Base-by-base conservation (phyloP, 75 land plant species). In the Pseudotsuga menziesii region DNA sequence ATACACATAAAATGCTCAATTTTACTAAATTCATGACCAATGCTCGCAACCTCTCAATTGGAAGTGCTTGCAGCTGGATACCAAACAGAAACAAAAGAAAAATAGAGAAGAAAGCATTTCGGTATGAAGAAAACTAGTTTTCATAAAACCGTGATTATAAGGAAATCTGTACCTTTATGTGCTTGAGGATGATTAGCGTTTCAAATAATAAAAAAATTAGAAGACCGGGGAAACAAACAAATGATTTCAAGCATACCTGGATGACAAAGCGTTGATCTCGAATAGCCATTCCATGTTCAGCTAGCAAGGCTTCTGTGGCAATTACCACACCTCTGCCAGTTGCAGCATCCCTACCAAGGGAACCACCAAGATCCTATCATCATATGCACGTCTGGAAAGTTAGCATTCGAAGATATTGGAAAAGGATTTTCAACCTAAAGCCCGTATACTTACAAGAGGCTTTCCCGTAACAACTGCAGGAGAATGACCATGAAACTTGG, bases 401-500 rank as follows among this genome's bases (percentile, higher is more conserved):
- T 39, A 61, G 22, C 75, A 80, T 19, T 55, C 12, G 6, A 56
- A 61, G 2, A 73, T 63, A 63, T n/a, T 32, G 35, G 35, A 27
- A 5, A 55, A 19, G 13, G 70, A 36, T 19, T 20, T 57, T 22
- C 22, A 39, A 39, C 5, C 20, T n/a, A 35, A 26, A 23, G 3
- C 15, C 57, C 52, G 44, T 72, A 67, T 54, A 78, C 90, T 93
- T 91, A 95, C 98, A 75, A 88, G 80, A 55, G 98, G 98, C 75
- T 95, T 95, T 81, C 98, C 98, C 36, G 98, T 95, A 22, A 95
- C 98, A 36, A 95, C 86, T 55, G 94, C 98, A 57, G 98, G 97
- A 32, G 94, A 91, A 66, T 95, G 84, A 8, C 98, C 98, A 84
- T 95, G 98, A 80, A 95, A 95, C 76, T 95, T 95, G 12, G 98